A percentile compares a stretch with the other conserved stretches of the same genome.
These are phyloP conservation scores for Elaeis guineensis DNA, from an alignment of 176 grass and related monocot species.

Conservation along the genomic window DNA sequence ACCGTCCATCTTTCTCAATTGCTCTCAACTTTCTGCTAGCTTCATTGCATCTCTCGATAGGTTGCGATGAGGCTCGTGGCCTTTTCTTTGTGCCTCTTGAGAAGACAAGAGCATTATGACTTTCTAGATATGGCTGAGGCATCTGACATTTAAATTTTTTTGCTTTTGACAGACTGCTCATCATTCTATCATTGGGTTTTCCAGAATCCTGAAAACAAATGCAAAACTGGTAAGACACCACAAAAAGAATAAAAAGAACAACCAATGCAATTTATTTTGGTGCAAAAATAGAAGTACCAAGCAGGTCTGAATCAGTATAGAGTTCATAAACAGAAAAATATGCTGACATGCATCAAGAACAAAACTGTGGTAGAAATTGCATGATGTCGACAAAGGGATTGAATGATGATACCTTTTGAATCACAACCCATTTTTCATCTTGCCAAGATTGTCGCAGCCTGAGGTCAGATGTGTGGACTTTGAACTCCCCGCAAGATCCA, in stretches of 20 bases:
- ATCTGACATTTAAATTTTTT: conserved; percentile 18
- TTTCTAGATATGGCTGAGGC: not conserved
- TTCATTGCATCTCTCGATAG: conserved; percentile 19
- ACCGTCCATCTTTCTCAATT: conserved; percentile 3
- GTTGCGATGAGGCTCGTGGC: conserved; percentile 20
- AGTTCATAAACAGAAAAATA: too few relatives aligned
- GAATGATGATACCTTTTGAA: conserved; percentile 43
- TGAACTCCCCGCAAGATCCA: conserved; percentile 45
- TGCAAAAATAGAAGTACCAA: too few relatives aligned
- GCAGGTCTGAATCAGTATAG: too few relatives aligned
- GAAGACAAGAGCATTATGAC: not conserved
- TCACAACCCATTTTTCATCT: conserved; percentile 55
- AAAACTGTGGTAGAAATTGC: too few relatives aligned
- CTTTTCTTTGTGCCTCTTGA: conserved; percentile 44
- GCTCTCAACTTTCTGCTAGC: conserved; percentile 36
- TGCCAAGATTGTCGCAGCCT: conserved; percentile 54
- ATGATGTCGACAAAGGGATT: not conserved
- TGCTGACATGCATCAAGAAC: too few relatives aligned
- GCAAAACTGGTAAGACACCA: conserved; percentile 8
- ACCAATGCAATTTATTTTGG: too few relatives aligned
- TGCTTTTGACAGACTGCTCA: conserved; percentile 25
- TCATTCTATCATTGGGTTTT: conserved; percentile 21
- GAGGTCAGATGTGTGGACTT: conserved; percentile 29
- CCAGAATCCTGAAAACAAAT: conserved; percentile 42
- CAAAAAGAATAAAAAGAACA: not conserved